A percentile compares a stretch with the other conserved stretches of the same genome.
Evolutionary conservation across 2,329 filamentous ascomycete genomes (phyloP).

Genomic region (Fusarium armeniacum): DNA sequence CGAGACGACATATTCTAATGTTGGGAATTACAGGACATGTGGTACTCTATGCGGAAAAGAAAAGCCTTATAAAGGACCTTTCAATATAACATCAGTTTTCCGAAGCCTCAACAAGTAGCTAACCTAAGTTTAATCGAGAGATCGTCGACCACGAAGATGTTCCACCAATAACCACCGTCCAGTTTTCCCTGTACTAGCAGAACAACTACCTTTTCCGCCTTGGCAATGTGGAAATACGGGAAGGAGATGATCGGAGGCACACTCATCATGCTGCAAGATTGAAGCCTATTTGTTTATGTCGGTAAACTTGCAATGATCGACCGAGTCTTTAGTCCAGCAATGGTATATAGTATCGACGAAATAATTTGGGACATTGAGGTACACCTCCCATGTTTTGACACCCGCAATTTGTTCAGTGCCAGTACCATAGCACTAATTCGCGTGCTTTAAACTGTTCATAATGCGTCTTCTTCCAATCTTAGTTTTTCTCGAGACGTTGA

Average conservation of each 20-base stretch:
- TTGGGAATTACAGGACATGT: neutral
- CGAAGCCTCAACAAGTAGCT: neutral
- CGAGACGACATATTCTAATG: neutral
- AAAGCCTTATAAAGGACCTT: accelerated
- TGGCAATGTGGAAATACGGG: neutral
- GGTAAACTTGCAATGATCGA: neutral
- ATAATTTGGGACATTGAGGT: neutral
- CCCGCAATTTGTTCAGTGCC: neutral
- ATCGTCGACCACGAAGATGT: neutral
- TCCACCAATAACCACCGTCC: neutral
- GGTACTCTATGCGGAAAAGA: neutral
- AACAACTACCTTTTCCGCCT: neutral
- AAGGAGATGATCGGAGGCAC: no score
- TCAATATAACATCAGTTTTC: neutral
- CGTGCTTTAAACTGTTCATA: neutral
- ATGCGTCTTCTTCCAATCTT: neutral
- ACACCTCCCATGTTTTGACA: neutral
- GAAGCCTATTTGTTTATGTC: neutral
- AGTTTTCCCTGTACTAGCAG: neutral
- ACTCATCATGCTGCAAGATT: neutral
- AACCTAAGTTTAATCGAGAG: accelerated
- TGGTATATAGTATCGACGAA: neutral
- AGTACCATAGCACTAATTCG: neutral
- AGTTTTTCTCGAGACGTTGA: neutral
- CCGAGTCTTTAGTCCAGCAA: neutral